Percentiles rank a stretch among this genome's conserved stretches.
Conservation (phyloP, 257 asterid species). For the Ilex aquifolium region DNA sequence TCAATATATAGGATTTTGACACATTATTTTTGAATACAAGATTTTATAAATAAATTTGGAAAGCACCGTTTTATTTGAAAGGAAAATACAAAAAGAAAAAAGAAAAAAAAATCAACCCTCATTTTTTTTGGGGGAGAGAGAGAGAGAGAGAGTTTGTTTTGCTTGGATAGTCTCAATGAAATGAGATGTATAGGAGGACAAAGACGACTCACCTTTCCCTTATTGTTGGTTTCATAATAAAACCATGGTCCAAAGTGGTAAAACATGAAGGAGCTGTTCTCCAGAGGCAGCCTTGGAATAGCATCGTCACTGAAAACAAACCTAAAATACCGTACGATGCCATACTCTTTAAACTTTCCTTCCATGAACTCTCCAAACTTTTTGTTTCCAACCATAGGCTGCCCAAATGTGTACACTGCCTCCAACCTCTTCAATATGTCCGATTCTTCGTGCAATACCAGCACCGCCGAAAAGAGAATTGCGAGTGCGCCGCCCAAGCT, state of each 20-base stretch:
- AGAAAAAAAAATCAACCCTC: too few species aligned
- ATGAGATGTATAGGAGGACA: too few species aligned
- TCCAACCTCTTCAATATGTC: slow-evolving; percentile 36
- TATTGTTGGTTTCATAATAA: slow-evolving; percentile 41
- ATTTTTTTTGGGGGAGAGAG: too few species aligned
- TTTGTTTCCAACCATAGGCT: slow-evolving; percentile 61
- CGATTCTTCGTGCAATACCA: slow-evolving; percentile 35
- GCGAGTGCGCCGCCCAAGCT: slow-evolving; percentile 76
- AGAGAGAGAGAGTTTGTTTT: too few species aligned
- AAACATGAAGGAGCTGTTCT: slow-evolving; percentile 30
- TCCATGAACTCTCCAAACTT: slow-evolving; percentile 41
- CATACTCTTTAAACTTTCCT: slow-evolving; percentile 17
- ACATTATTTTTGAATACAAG: too few species aligned
- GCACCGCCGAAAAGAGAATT: slow-evolving; percentile 42
- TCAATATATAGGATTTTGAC: too few species aligned
- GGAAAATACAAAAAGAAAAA: too few species aligned
- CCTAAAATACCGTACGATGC: slow-evolving; percentile 35
- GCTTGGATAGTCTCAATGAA: too few species aligned
- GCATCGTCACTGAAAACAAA: slow-evolving; percentile 54
- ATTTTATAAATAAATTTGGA: too few species aligned
- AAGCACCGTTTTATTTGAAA: too few species aligned
- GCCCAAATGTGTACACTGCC: slow-evolving; percentile 60
- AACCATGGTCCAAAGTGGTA: slow-evolving; percentile 57
- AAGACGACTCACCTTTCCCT: slow-evolving; percentile 36
- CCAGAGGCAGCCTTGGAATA: slow-evolving; percentile 54